These are phyloP conservation scores for Auriscalpium orientale DNA, from an alignment of 768 basidiomycete species.

Conservation along the genomic window DNA sequence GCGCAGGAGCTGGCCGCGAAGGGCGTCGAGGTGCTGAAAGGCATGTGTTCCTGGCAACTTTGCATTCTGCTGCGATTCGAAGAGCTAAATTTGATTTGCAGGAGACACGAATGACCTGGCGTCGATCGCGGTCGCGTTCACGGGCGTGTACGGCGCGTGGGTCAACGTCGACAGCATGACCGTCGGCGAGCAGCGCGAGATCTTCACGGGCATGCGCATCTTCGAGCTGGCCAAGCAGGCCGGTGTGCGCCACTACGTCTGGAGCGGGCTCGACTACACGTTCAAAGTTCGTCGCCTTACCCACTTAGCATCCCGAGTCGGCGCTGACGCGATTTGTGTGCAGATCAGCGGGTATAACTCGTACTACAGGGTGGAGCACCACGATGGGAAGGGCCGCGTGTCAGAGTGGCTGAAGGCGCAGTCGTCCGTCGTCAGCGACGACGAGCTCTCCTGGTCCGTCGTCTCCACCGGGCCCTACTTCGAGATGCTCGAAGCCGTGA, in stretches of 20 bases:
- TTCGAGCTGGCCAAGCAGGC: conserved; percentile 31
- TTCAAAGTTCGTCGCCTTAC: conserved; percentile 24
- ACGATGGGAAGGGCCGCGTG: conserved; percentile 33
- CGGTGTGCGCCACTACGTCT: too few relatives aligned
- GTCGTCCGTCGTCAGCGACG: conserved; percentile 24
- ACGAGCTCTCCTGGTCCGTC: conserved; percentile 26
- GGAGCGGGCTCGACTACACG: conserved; percentile 31
- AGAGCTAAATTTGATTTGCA: conserved; percentile 2
- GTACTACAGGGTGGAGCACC: conserved; percentile 29
- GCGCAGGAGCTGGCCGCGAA: conserved; percentile 28
- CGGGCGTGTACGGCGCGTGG: conserved; percentile 29
- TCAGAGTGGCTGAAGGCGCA: too few relatives aligned
- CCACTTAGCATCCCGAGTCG: too few relatives aligned
- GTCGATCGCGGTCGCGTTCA: conserved; percentile 24
- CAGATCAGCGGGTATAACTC: conserved; percentile 15
- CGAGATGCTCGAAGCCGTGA: conserved; percentile 32
- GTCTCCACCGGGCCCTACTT: conserved; percentile 34
- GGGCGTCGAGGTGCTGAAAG: too few relatives aligned
- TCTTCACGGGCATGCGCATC: conserved; percentile 32
- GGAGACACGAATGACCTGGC: conserved; percentile 24
- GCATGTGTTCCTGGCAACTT: too few relatives aligned
- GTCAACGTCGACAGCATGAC: conserved; percentile 29
- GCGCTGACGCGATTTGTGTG: conserved; percentile 4
- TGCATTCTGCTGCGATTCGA: background rate
- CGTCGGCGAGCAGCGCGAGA: too few relatives aligned